Percentiles rank a stretch among this genome's conserved stretches.
Evolutionary conservation across 1,284 basidiomycete genomes (phyloP).

Genomic region (Trichosporon asahii): DNA sequence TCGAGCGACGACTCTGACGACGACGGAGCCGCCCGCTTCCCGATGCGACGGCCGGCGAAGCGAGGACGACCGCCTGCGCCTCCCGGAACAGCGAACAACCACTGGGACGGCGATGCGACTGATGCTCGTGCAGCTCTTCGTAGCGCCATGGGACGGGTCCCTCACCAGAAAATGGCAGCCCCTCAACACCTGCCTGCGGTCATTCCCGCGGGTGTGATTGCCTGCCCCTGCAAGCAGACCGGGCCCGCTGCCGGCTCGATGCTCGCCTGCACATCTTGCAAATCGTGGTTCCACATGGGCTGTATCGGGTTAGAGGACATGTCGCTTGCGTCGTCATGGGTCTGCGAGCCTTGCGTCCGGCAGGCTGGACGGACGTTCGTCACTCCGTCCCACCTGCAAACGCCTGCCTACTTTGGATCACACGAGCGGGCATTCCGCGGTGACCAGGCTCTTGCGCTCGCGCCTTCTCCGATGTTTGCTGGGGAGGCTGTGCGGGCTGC

Average conservation of each 20-base stretch:
- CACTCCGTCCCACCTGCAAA: slow-evolving; percentile 31
- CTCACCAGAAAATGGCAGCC: slow-evolving; percentile 1
- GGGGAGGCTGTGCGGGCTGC: slow-evolving; percentile 22
- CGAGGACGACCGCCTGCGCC: background rate
- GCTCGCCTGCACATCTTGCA: slow-evolving; percentile 40
- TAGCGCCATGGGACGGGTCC: background rate
- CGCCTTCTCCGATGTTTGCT: slow-evolving; percentile 46
- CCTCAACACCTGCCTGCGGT: slow-evolving; percentile 7
- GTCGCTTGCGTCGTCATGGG: slow-evolving; percentile 35
- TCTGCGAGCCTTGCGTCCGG: slow-evolving; percentile 36
- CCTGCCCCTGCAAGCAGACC: slow-evolving; percentile 36
- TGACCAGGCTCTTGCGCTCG: slow-evolving; percentile 42
- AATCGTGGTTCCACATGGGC: slow-evolving; percentile 44
- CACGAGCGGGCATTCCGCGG: slow-evolving; percentile 35
- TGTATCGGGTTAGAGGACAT: slow-evolving; percentile 41
- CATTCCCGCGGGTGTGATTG: slow-evolving; percentile 32
- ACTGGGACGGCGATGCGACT: slow-evolving; percentile 18
- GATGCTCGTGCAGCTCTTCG: slow-evolving; percentile 24
- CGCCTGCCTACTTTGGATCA: background rate
- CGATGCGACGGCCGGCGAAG: background rate
- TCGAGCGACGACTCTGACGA: slow-evolving; percentile 39
- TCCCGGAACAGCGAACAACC: background rate
- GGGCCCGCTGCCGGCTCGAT: slow-evolving; percentile 30
- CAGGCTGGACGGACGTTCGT: slow-evolving; percentile 29
- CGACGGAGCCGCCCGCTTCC: slow-evolving; percentile 15